A percentile compares a stretch with the other conserved stretches of the same genome.
These are phyloP conservation scores for Cajanus cajan DNA, from an alignment of 306 rosid genomes.

Conservation along the genomic window DNA sequence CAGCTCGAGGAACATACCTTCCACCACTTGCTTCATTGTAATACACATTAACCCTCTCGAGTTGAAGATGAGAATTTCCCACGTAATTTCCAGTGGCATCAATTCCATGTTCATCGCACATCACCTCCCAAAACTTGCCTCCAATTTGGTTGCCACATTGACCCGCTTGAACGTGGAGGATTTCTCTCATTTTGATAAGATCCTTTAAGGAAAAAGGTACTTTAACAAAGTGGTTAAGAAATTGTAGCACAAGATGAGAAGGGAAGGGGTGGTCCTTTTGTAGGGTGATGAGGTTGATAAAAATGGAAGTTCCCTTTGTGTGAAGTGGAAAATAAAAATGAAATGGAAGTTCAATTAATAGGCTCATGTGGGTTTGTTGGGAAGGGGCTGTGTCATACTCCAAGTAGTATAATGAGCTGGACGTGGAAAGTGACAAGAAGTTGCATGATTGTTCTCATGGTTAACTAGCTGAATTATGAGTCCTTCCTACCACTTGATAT, in stretches of 20 bases:
- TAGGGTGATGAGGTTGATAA: slow-evolving; percentile 34
- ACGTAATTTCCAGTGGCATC: slow-evolving; percentile 66
- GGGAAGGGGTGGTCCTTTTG: slow-evolving; percentile 40
- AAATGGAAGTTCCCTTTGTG: slow-evolving; percentile 20
- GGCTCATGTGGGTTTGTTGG: slow-evolving; percentile 73
- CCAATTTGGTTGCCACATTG: slow-evolving; percentile 95
- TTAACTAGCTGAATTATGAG: slow-evolving; percentile 41
- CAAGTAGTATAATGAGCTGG: slow-evolving; percentile 67
- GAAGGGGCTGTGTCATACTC: slow-evolving; percentile 63
- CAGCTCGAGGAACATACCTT: slow-evolving; percentile 84
- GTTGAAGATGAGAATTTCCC: slow-evolving; percentile 65
- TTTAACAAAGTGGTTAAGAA: no score
- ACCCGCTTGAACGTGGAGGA: slow-evolving; percentile 86
- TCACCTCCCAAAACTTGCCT: slow-evolving; percentile 88
- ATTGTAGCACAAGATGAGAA: neutral
- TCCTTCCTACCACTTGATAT: slow-evolving; percentile 51
- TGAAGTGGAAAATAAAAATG: neutral
- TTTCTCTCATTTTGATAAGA: slow-evolving; percentile 73
- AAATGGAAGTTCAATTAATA: slow-evolving; percentile 44
- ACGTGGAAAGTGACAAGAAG: slow-evolving; percentile 67
- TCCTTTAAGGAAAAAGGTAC: no score
- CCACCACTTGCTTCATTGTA: slow-evolving; percentile 89
- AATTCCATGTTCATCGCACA: slow-evolving; percentile 88
- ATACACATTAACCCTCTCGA: slow-evolving; percentile 86
- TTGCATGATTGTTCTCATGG: slow-evolving; percentile 45